phyloP scores from a whole-genome alignment of 116 monocot genomes.

The Cymodocea nodosa region DNA sequence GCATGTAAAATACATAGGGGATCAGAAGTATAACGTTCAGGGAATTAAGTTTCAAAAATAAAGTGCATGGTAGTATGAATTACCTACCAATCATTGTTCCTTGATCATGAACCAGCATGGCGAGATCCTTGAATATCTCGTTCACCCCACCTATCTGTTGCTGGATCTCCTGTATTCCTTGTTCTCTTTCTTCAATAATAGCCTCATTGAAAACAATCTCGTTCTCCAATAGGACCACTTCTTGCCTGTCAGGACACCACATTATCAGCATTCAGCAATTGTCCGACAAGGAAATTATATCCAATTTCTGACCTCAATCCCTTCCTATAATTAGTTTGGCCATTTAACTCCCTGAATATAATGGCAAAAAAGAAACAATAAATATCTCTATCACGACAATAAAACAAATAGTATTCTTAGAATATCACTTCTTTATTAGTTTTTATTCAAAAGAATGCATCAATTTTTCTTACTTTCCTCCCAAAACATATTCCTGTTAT shows the following conservation, averaged over 20 bases:
- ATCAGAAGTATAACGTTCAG: background rate
- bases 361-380: background rate
- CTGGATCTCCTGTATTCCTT: slow-evolving; percentile 85
- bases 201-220: slow-evolving; percentile 81
- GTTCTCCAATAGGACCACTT: slow-evolving; percentile 56
- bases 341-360: background rate
- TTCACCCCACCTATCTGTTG: slow-evolving; percentile 83
- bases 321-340: background rate
- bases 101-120: slow-evolving; percentile 79
- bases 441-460: background rate
- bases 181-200: slow-evolving; percentile 86
- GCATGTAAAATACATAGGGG: background rate
- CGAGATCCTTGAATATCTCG: slow-evolving; percentile 87
- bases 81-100: slow-evolving; percentile 65
- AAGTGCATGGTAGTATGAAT: background rate
- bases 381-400: background rate
- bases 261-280: background rate
- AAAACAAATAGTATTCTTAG: no score
- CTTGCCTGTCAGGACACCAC: slow-evolving; percentile 35
- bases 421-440: no score
- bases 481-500: no score
- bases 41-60: background rate
- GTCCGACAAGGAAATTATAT: background rate
- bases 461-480: background rate
- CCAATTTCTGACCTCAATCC: background rate